Conservation (phyloP, 495 filamentous ascomycete genomes). For the Penicillium chermesinum region DNA sequence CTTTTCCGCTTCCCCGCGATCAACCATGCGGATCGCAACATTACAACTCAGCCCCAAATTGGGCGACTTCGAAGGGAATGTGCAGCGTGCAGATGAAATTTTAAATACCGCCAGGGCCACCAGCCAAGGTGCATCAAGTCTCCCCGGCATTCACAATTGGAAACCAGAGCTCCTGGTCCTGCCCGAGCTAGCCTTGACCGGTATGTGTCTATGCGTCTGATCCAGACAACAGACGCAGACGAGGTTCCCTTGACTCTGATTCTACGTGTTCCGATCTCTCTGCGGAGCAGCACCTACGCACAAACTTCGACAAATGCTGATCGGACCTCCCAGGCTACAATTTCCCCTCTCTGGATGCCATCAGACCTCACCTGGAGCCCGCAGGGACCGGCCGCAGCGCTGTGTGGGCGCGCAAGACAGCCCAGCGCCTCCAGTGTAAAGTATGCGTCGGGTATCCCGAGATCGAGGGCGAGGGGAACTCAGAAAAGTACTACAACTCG, state of each 20-base stretch:
- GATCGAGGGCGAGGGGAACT: slow-evolving; percentile 24
- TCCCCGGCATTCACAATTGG: slow-evolving; percentile 17
- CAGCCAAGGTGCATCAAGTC: background rate
- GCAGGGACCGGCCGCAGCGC: slow-evolving; percentile 67
- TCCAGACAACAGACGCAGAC: background rate
- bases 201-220: slow-evolving; percentile 44
- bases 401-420: slow-evolving; percentile 72
- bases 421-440: slow-evolving; percentile 64
- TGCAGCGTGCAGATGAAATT: slow-evolving; percentile 66
- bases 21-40: slow-evolving; percentile 69
- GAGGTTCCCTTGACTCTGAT: background rate
- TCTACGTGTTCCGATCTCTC: background rate
- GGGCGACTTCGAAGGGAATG: slow-evolving; percentile 71
- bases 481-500: slow-evolving; percentile 65
- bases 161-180: slow-evolving; percentile 62
- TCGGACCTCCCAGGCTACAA: slow-evolving; percentile 68
- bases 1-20: slow-evolving; percentile 16
- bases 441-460: slow-evolving; percentile 94
- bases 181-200: slow-evolving; percentile 84
- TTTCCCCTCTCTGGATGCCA: slow-evolving; percentile 71
- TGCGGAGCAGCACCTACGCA: background rate
- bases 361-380: slow-evolving; percentile 76
- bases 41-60: slow-evolving; percentile 75
- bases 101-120: slow-evolving; percentile 42
- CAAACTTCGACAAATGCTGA: background rate